These are phyloP conservation scores for Hypoxylon sp. DNA, from an alignment of 2,329 filamentous ascomycete species.

Conservation along the genomic window DNA sequence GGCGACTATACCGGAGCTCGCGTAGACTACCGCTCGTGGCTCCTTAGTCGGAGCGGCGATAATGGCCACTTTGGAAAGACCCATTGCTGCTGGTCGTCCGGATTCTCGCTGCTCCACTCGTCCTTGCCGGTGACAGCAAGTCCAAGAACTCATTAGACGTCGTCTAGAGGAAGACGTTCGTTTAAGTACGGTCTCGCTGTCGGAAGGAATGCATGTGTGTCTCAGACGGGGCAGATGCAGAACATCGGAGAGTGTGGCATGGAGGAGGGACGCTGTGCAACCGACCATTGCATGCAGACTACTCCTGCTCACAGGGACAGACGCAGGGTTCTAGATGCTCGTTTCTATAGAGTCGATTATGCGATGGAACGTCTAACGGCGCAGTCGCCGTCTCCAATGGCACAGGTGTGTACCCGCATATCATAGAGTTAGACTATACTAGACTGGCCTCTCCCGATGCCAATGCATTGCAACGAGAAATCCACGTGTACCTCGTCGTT, in stretches of 20 bases:
- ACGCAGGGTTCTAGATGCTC: not conserved
- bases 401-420: not conserved
- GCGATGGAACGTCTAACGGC: not conserved
- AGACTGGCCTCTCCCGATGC: not conserved
- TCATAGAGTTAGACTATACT: not conserved
- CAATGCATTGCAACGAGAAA: not conserved
- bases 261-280: conserved; percentile 1
- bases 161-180: not conserved
- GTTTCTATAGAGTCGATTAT: not conserved
- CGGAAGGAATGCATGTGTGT: conserved; percentile 15
- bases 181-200: conserved; percentile 9
- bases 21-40: conserved; percentile 42
- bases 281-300: not conserved
- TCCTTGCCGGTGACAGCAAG: not conserved
- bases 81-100: conserved; percentile 11
- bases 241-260: not conserved
- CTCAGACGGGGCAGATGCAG: not conserved
- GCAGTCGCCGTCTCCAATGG: not conserved
- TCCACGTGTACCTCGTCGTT: conserved; percentile 22
- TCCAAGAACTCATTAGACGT: not conserved
- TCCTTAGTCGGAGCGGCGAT: conserved; percentile 51
- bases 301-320: not conserved
- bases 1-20: conserved; percentile 46
- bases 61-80: conserved; percentile 46
- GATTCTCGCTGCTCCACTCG: not conserved